These are phyloP conservation scores for Venturia carpophila DNA, from an alignment of 2,329 filamentous ascomycete genomes.

Conservation along the genomic window DNA sequence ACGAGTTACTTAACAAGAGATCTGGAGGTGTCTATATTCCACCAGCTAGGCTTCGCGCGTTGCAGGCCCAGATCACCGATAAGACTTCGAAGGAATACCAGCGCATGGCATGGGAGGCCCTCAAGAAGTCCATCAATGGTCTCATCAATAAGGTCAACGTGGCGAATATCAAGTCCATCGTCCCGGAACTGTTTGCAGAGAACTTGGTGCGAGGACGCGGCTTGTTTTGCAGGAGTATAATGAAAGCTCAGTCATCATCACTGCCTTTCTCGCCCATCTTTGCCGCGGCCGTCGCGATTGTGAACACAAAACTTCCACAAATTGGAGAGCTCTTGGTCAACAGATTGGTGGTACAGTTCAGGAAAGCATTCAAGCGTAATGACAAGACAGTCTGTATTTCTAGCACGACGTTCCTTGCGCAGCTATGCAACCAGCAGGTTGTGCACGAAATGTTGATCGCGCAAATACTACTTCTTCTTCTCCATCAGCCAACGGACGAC, in stretches of 20 bases:
- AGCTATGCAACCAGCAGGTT: conserved; percentile 93
- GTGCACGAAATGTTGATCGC: conserved; percentile 88
- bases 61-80: conserved; percentile 96
- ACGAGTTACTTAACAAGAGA: conserved; percentile 84
- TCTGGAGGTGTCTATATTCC: conserved; percentile 96
- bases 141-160: conserved; percentile 99
- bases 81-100: conserved; percentile 95
- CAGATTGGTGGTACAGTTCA: conserved; percentile 81
- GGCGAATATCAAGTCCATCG: conserved; percentile 94
- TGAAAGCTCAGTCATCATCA: conserved; percentile 96
- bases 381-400: conserved; percentile 94
- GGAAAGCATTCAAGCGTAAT: conserved; percentile 91
- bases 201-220: conserved; percentile 87
- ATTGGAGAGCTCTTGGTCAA: conserved; percentile 86
- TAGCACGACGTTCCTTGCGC: conserved; percentile 88
- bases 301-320: conserved; percentile 94
- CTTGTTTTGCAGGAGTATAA: conserved; percentile 89
- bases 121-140: conserved; percentile 98
- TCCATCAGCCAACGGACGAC: conserved; percentile 94
- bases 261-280: conserved; percentile 95
- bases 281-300: conserved; percentile 88
- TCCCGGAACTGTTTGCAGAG: conserved; percentile 90
- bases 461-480: conserved; percentile 81
- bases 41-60: conserved; percentile 76
- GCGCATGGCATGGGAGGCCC: conserved; percentile 96